Evolutionary conservation across 2,329 filamentous ascomycete species (phyloP).

Genomic region (Cryphonectria parasitica): DNA sequence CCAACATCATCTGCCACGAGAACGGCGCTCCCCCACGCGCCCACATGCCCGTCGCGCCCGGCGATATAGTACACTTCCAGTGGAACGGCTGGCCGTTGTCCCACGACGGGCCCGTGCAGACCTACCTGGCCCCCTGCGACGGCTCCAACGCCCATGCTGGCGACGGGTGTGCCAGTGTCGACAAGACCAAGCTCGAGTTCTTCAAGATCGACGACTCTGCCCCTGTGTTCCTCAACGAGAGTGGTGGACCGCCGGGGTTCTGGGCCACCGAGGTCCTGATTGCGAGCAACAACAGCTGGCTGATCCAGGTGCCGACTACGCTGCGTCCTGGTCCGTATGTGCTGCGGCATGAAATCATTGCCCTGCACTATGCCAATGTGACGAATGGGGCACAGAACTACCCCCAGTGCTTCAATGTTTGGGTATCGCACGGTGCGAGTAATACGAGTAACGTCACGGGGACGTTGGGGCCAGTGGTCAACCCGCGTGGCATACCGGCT

Average conservation of each 20-base stretch:
- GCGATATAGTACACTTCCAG: conserved; percentile 58
- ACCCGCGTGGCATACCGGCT: conserved; percentile 27
- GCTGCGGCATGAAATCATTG: conserved; percentile 57
- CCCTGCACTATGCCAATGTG: conserved; percentile 37
- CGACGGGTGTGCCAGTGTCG: conserved; percentile 44
- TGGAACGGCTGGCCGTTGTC: conserved; percentile 66
- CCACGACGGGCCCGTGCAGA: conserved; percentile 48
- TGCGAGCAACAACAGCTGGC: conserved; percentile 56
- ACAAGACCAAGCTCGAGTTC: conserved; percentile 46
- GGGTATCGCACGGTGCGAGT: conserved; percentile 30
- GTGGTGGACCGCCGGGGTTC: conserved; percentile 32
- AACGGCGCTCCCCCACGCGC: conserved; percentile 53
- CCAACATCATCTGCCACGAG: conserved; percentile 67
- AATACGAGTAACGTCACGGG: not conserved
- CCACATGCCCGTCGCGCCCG: conserved; percentile 59
- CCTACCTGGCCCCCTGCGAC: conserved; percentile 45
- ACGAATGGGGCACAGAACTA: conserved; percentile 38
- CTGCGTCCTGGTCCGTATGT: conserved; percentile 55
- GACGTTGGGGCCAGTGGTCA: conserved; percentile 20
- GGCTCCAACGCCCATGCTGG: conserved; percentile 26
- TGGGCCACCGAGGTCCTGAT: conserved; percentile 54
- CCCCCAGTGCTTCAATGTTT: conserved; percentile 39
- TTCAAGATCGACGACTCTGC: conserved; percentile 48
- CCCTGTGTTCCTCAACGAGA: conserved; percentile 36
- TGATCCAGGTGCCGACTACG: conserved; percentile 47